A percentile compares a stretch with the other conserved stretches of the same genome.
These are phyloP conservation scores for Aspergillus conjunctus DNA, from an alignment of 495 filamentous ascomycete species.

Conservation along the genomic window DNA sequence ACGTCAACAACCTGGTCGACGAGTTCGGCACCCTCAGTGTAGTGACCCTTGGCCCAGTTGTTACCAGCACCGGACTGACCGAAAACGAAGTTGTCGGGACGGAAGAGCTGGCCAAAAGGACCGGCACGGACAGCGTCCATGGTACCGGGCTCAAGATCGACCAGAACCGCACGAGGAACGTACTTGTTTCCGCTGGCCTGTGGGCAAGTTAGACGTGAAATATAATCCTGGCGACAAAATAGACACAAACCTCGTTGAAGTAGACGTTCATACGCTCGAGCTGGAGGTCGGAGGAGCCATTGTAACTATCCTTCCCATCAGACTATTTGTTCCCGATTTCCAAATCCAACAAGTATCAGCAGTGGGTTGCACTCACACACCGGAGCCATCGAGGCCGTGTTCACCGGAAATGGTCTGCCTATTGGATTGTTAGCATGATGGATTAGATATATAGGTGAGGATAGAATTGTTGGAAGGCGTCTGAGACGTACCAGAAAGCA, in stretches of 20 bases:
- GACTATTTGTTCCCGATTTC: slow-evolving; percentile 25
- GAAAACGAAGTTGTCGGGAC: slow-evolving; percentile 99
- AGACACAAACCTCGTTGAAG: slow-evolving; percentile 90
- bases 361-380: slow-evolving; percentile 64
- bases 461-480: slow-evolving; percentile 16
- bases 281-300: slow-evolving; percentile 97
- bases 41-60: slow-evolving; percentile 99
- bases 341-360: slow-evolving; percentile 4
- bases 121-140: slow-evolving; percentile 99
- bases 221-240: not conserved
- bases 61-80: slow-evolving; percentile 99
- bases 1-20: slow-evolving; percentile 98
- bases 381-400: slow-evolving; percentile 96
- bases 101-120: slow-evolving; percentile 99
- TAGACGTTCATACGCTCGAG: slow-evolving; percentile 99
- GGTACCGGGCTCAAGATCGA: slow-evolving; percentile 96
- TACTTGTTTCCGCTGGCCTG: slow-evolving; percentile 97
- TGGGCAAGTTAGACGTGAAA: slow-evolving; percentile 22
- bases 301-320: slow-evolving; percentile 68
- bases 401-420: slow-evolving; percentile 98
- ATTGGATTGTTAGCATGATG: slow-evolving; percentile 35
- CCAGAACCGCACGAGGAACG: slow-evolving; percentile 97
- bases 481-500: slow-evolving; percentile 83
- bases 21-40: slow-evolving; percentile 99
- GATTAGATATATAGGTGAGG: not conserved